phyloP scores from a whole-genome alignment of 2,329 filamentous ascomycete genomes.

The Aspergillus hortae region DNA sequence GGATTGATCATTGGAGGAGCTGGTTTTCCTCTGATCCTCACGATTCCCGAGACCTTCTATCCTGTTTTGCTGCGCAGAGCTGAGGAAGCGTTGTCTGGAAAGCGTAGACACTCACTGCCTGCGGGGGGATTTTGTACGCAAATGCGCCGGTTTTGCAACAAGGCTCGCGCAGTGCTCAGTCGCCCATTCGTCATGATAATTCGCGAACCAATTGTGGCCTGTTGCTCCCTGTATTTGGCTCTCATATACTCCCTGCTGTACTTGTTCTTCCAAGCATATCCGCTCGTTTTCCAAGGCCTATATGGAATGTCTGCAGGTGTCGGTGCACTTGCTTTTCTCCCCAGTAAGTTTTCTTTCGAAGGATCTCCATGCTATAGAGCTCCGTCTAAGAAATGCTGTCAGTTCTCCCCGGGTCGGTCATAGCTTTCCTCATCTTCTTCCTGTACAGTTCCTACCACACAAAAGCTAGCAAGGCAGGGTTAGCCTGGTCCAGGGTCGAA shows the following conservation, averaged over 20 bases:
- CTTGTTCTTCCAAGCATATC: constrained; percentile 72
- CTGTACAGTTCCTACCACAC: constrained; percentile 59
- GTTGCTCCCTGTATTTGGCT: constrained; percentile 65
- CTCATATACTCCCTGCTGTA: constrained; percentile 64
- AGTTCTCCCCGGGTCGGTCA: constrained; percentile 56
- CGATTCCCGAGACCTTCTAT: constrained; percentile 62
- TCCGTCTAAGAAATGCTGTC: background rate
- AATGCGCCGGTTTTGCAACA: constrained; percentile 23
- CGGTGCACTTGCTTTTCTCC: constrained; percentile 28
- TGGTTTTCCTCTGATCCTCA: constrained; percentile 57
- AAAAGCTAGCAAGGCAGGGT: constrained; percentile 45
- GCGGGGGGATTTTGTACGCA: background rate
- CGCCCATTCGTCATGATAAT: constrained; percentile 68
- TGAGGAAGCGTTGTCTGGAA: constrained; percentile 53
- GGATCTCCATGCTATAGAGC: background rate
- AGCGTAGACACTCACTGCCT: constrained; percentile 19
- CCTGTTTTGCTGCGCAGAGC: constrained; percentile 58
- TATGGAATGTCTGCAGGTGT: constrained; percentile 27
- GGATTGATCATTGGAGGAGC: constrained; percentile 59
- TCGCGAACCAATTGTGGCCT: constrained; percentile 67
- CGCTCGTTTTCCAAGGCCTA: constrained; percentile 58
- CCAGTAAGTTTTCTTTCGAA: constrained; percentile 15
- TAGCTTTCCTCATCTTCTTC: constrained; percentile 60
- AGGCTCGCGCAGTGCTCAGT: constrained; percentile 60
- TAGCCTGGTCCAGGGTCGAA: constrained; percentile 54